Percentiles rank a stretch among this genome's conserved stretches.
These are phyloP conservation scores for Globisporangium mamillatum DNA, from an alignment of 352 stramenopile genomes.

Conservation along the genomic window DNA sequence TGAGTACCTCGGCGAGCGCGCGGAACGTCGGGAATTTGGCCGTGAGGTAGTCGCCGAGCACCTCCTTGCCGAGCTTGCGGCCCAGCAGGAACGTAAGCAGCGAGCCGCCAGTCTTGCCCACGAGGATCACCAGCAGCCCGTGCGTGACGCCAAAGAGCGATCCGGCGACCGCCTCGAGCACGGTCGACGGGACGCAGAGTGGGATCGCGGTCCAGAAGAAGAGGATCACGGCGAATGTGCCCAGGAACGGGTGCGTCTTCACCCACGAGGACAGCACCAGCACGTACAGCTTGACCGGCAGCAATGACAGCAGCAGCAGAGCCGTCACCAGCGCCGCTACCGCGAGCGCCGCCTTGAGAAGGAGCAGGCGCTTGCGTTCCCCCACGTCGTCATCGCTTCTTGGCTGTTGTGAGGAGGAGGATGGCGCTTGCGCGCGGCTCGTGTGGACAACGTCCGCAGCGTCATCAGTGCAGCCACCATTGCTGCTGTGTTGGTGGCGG, in stretches of 20 bases:
- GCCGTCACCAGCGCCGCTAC: background rate
- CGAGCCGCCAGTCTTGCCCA: slow-evolving; percentile 71
- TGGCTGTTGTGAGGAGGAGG: background rate
- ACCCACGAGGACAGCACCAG: slow-evolving; percentile 46
- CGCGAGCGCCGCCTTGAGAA: slow-evolving; percentile 8
- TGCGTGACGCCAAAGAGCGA: slow-evolving; percentile 61
- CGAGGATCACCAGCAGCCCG: slow-evolving; percentile 50
- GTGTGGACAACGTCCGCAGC: background rate
- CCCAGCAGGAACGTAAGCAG: slow-evolving; percentile 64
- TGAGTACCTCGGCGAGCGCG: slow-evolving; percentile 62
- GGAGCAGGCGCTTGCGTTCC: background rate
- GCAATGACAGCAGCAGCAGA: slow-evolving; percentile 29
- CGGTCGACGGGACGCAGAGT: slow-evolving; percentile 63
- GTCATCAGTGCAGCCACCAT: background rate
- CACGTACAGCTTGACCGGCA: slow-evolving; percentile 52
- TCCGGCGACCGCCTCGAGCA: slow-evolving; percentile 60
- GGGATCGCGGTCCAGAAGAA: slow-evolving; percentile 68
- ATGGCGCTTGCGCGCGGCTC: background rate
- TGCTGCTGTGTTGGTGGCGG: background rate
- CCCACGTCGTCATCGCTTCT: background rate
- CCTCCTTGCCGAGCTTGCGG: slow-evolving; percentile 47
- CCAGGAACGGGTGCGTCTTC: slow-evolving; percentile 41
- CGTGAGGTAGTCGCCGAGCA: slow-evolving; percentile 60
- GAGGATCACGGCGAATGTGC: slow-evolving; percentile 44
- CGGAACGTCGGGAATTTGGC: slow-evolving; percentile 67